Conservation (phyloP, 768 basidiomycete genomes). For the Bullera alba region DNA sequence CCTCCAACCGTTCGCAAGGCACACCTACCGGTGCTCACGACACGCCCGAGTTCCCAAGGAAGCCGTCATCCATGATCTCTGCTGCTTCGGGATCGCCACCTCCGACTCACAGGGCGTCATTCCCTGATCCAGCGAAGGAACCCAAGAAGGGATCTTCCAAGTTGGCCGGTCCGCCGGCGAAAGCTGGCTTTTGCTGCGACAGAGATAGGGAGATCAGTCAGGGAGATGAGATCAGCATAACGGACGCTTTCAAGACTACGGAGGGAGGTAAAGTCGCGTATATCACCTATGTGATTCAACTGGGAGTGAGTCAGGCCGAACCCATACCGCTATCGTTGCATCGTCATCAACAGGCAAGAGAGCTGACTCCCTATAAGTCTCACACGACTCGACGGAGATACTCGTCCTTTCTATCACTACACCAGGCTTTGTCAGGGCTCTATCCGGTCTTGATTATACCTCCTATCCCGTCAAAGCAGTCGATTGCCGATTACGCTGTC, state of each 20-base stretch:
- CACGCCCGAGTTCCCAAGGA: constrained; percentile 3
- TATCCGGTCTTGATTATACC: constrained; percentile 96
- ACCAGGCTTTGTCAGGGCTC: constrained; percentile 70
- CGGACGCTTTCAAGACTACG: constrained; percentile 90
- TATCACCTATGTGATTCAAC: constrained; percentile 85
- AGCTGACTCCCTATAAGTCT: constrained; percentile 51
- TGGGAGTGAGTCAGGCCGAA: constrained; percentile 57
- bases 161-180: constrained; percentile 33
- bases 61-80: constrained; percentile 26
- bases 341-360: constrained; percentile 1
- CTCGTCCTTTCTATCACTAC: constrained; percentile 93
- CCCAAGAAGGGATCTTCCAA: constrained; percentile 20
- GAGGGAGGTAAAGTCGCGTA: constrained; percentile 81
- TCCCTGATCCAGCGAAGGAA: constrained; percentile 36
- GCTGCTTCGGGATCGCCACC: constrained; percentile 40
- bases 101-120: constrained; percentile 38
- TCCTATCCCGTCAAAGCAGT: constrained; percentile 95
- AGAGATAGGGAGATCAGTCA: constrained; percentile 36
- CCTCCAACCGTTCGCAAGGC: constrained; percentile 3
- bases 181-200: constrained; percentile 42
- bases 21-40: constrained; percentile 9
- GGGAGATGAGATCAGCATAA: constrained; percentile 52
- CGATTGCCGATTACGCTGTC: constrained; percentile 89
- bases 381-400: constrained; percentile 82
- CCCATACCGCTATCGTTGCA: constrained; percentile 15